Evolutionary conservation across 2,329 filamentous ascomycete species (phyloP).

Genomic region (Sclerotinia spermophila): DNA sequence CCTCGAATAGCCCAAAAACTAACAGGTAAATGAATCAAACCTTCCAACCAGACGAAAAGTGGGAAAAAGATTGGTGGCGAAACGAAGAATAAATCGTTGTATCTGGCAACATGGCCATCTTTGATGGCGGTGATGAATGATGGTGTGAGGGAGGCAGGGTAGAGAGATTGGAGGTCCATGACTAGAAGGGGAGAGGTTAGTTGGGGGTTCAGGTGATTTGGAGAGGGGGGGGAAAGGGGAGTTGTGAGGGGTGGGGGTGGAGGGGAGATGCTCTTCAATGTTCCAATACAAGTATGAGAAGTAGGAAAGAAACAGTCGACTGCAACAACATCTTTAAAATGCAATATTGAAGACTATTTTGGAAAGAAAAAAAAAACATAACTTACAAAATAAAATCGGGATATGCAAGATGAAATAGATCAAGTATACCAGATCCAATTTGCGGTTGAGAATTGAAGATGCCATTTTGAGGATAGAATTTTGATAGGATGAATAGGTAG

Average conservation of each 20-base stretch:
- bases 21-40: slow-evolving; percentile 57
- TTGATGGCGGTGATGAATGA: slow-evolving; percentile 48
- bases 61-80: slow-evolving; percentile 57
- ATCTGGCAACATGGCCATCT: slow-evolving; percentile 56
- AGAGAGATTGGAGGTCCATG: slow-evolving; percentile 58
- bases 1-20: slow-evolving; percentile 58
- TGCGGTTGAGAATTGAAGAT: slow-evolving; percentile 32
- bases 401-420: slow-evolving; percentile 60
- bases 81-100: slow-evolving; percentile 62
- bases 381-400: slow-evolving; percentile 53
- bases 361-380: slow-evolving; percentile 37
- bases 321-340: not conserved
- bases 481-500: not conserved
- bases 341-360: not conserved
- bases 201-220: not conserved
- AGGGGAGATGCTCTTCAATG: not conserved
- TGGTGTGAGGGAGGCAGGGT: slow-evolving; percentile 50
- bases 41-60: slow-evolving; percentile 54
- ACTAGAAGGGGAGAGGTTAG: slow-evolving; percentile 40
- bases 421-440: slow-evolving; percentile 44
- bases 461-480: slow-evolving; percentile 26
- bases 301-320: not conserved
- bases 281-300: not conserved
- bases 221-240: not conserved
- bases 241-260: not conserved